A percentile compares a stretch with the other conserved stretches of the same genome.
Evolutionary conservation across 805 yeast genomes (phyloP).

Genomic region (Dipodascus albidus): DNA sequence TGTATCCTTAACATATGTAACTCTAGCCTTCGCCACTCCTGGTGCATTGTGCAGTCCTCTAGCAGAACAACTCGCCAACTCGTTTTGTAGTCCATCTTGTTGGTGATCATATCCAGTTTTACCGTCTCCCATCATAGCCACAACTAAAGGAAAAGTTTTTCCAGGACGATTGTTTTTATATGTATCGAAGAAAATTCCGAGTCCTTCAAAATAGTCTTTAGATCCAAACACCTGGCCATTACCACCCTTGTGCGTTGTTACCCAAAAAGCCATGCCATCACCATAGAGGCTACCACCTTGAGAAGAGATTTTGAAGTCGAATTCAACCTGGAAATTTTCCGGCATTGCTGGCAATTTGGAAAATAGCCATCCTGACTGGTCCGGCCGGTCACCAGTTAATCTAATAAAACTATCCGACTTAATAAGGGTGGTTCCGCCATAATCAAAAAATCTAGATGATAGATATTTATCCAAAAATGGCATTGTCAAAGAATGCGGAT

Average conservation of each 20-base stretch:
- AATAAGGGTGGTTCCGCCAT: constrained; percentile 25
- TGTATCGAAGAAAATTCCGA: constrained; percentile 67
- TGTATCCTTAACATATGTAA: constrained; percentile 50
- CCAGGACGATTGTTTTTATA: constrained; percentile 60
- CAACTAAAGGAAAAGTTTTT: constrained; percentile 57
- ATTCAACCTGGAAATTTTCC: constrained; percentile 33
- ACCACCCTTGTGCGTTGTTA: constrained; percentile 28
- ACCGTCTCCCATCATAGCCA: constrained; percentile 63
- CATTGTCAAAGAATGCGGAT: constrained; percentile 10
- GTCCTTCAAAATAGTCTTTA: constrained; percentile 51
- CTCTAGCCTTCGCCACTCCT: constrained; percentile 36
- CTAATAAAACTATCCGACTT: constrained; percentile 26
- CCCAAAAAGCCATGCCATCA: constrained; percentile 79
- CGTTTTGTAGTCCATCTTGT: constrained; percentile 62
- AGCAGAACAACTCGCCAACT: constrained; percentile 59
- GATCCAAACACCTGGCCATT: constrained; percentile 75
- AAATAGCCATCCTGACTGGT: constrained; percentile 40
- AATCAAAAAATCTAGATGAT: constrained; percentile 23
- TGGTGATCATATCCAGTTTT: constrained; percentile 43
- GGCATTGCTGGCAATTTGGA: constrained; percentile 31
- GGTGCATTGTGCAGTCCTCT: constrained; percentile 38
- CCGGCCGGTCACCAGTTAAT: constrained; percentile 37
- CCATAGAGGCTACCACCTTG: constrained; percentile 46
- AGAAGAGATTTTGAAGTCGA: constrained; percentile 45
- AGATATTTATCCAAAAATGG: constrained; percentile 22